Evolutionary conservation across 768 basidiomycete genomes (phyloP).

Genomic region (Suillus decipiens): DNA sequence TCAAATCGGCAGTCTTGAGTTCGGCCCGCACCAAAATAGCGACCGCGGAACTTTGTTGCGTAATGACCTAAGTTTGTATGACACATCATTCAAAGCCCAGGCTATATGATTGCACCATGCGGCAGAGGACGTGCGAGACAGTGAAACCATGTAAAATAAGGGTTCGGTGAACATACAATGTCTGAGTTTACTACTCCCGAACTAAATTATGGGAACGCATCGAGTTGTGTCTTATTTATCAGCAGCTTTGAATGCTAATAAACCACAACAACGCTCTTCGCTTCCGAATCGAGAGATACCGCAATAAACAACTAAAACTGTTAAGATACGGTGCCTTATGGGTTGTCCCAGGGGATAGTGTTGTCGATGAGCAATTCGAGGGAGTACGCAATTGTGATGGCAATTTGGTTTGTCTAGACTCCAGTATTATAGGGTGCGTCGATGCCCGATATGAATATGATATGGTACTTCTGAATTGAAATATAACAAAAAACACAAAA

Average conservation of each 20-base stretch:
- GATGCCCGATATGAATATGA: too few relatives aligned
- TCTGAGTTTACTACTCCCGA: too few relatives aligned
- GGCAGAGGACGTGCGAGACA: background rate
- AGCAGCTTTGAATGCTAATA: constrained; percentile 9
- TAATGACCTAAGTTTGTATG: background rate
- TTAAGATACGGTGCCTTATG: too few relatives aligned
- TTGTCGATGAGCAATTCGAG: too few relatives aligned
- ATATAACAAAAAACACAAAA: background rate
- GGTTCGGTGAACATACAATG: background rate
- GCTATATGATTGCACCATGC: background rate
- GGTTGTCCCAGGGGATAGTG: too few relatives aligned
- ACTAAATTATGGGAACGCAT: background rate
- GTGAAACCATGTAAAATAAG: background rate
- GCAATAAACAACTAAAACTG: too few relatives aligned
- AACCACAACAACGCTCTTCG: constrained; percentile 10
- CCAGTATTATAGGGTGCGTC: too few relatives aligned
- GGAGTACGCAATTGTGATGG: too few relatives aligned
- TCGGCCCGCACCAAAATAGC: constrained; percentile 3
- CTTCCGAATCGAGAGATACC: background rate
- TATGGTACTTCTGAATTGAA: background rate
- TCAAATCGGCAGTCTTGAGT: background rate
- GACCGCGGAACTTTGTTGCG: constrained; percentile 3
- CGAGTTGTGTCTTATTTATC: background rate
- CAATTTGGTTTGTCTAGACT: too few relatives aligned
- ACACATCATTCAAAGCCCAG: background rate